phyloP scores from a whole-genome alignment of 306 rosid species.

The Oxytropis ochrocephala region DNA sequence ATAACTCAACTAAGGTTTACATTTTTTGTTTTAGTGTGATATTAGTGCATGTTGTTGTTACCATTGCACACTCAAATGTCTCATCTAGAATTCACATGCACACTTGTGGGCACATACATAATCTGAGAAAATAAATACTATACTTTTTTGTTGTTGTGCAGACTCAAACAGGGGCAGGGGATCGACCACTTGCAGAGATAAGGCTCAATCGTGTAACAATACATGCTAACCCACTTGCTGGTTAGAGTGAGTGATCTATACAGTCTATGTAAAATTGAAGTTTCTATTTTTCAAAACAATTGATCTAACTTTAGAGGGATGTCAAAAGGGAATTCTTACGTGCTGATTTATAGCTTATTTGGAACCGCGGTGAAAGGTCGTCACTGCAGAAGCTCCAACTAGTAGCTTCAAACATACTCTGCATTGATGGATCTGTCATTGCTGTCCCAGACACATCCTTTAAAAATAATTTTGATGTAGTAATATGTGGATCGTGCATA shows the following conservation, averaged over 20 bases:
- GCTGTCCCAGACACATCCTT: not conserved
- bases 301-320: not conserved
- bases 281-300: not conserved
- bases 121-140: not conserved
- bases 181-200: slow-evolving; percentile 93
- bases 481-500: too few species aligned
- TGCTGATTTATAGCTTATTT: not conserved
- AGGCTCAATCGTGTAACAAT: slow-evolving; percentile 86
- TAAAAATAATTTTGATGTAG: too few species aligned
- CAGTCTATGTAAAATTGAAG: not conserved
- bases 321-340: not conserved
- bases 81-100: not conserved
- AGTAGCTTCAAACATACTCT: not conserved
- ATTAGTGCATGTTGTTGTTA: not conserved
- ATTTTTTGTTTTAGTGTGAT: not conserved
- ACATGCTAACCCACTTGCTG: slow-evolving; percentile 85
- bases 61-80: not conserved
- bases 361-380: not conserved
- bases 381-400: not conserved
- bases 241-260: slow-evolving; percentile 30
- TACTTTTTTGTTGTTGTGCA: slow-evolving; percentile 34
- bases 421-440: not conserved
- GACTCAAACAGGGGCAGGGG: slow-evolving; percentile 88
- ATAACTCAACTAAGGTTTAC: not conserved
- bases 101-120: not conserved